Evolutionary conservation across 1,139 yeast genomes (phyloP).

Genomic region (Kurtzmaniella quercitrusa): DNA sequence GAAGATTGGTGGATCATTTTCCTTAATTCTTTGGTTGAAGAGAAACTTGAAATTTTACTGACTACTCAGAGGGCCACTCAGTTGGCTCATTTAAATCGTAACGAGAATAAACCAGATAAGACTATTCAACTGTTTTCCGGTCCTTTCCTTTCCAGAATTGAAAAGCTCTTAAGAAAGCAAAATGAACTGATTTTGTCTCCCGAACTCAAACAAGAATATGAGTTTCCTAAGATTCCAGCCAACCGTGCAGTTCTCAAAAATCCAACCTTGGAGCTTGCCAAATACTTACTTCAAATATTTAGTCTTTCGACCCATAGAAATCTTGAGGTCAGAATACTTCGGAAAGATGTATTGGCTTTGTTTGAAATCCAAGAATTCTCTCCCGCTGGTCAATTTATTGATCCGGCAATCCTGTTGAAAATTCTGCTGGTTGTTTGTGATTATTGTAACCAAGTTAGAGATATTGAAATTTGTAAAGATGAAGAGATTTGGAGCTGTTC

Average conservation of each 20-base stretch:
- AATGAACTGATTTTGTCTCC: slow-evolving; percentile 70
- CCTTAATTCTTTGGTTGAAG: slow-evolving; percentile 63
- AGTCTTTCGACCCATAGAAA: slow-evolving; percentile 59
- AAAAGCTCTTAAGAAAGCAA: slow-evolving; percentile 63
- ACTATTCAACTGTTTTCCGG: slow-evolving; percentile 53
- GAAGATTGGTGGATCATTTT: slow-evolving; percentile 82
- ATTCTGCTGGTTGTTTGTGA: slow-evolving; percentile 73
- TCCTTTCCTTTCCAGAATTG: slow-evolving; percentile 64
- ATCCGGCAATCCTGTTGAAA: slow-evolving; percentile 70
- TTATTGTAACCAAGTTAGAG: slow-evolving; percentile 70
- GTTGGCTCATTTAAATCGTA: slow-evolving; percentile 49
- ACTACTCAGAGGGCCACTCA: slow-evolving; percentile 66
- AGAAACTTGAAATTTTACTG: slow-evolving; percentile 36
- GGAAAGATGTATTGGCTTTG: slow-evolving; percentile 67
- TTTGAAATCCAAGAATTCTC: slow-evolving; percentile 86
- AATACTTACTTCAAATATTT: slow-evolving; percentile 69
- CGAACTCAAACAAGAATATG: slow-evolving; percentile 58
- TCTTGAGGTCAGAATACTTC: slow-evolving; percentile 68
- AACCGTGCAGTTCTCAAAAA: slow-evolving; percentile 56
- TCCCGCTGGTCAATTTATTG: slow-evolving; percentile 64
- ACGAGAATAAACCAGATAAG: slow-evolving; percentile 34
- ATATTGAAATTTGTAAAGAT: slow-evolving; percentile 79
- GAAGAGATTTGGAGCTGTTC: slow-evolving; percentile 60
- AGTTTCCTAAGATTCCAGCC: slow-evolving; percentile 72
- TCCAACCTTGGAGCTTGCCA: slow-evolving; percentile 78